Conservation (phyloP, 257 asterid species). For the Paraleonurus japonicus region DNA sequence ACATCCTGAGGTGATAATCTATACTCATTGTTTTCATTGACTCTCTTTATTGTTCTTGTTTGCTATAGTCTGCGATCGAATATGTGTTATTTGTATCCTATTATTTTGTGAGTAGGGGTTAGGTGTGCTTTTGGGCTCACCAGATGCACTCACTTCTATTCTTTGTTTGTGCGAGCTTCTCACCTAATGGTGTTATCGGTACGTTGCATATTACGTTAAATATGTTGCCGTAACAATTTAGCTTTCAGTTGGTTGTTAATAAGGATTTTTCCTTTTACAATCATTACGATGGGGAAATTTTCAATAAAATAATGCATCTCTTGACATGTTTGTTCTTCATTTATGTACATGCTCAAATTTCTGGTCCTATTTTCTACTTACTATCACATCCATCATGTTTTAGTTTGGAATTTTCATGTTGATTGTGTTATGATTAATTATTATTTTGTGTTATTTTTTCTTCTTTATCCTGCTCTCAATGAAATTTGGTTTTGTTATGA, state of each 20-base stretch:
- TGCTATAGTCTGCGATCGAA: neutral
- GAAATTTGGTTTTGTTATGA: too few species aligned
- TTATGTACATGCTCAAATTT: too few species aligned
- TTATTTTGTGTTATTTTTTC: too few species aligned
- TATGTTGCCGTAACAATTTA: neutral
- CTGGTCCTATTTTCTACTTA: too few species aligned
- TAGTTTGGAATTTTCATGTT: too few species aligned
- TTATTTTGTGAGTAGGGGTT: neutral
- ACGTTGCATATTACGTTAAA: neutral
- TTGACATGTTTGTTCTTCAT: too few species aligned
- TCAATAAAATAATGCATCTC: neutral
- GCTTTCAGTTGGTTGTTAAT: neutral
- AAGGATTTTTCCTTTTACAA: neutral
- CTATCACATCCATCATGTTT: too few species aligned
- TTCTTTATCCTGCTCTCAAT: too few species aligned
- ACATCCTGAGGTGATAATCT: conserved; percentile 72
- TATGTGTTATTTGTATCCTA: neutral
- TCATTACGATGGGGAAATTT: neutral
- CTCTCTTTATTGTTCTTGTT: neutral
- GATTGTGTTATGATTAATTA: too few species aligned
- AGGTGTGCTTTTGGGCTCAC: neutral
- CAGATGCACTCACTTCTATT: neutral
- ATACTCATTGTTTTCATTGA: neutral
- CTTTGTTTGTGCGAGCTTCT: neutral
- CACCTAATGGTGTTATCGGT: neutral